Percentiles rank a stretch among this genome's conserved stretches.
Conservation (phyloP, 1,284 basidiomycete genomes). For the Austropuccinia psidii region DNA sequence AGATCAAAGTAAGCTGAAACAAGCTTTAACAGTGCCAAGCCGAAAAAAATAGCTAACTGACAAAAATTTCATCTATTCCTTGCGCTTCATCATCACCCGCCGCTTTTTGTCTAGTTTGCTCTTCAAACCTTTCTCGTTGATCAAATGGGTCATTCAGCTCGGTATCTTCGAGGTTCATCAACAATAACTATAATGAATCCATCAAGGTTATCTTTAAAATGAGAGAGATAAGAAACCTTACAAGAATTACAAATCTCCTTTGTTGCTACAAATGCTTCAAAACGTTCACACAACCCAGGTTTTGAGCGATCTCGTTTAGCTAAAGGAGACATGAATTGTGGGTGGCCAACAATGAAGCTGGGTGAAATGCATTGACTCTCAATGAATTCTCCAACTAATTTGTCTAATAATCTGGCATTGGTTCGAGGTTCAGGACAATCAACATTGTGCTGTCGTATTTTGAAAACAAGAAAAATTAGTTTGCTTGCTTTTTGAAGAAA, state of each 20-base stretch:
- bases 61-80: slow-evolving; percentile 87
- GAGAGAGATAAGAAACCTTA: slow-evolving; percentile 12
- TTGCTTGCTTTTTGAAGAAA: not conserved
- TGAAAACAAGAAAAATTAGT: not conserved
- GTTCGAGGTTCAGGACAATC: slow-evolving; percentile 94
- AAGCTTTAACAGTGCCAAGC: not conserved
- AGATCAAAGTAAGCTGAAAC: slow-evolving; percentile 38
- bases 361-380: slow-evolving; percentile 95
- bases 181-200: not conserved
- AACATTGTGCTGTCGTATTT: slow-evolving; percentile 65
- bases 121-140: slow-evolving; percentile 90
- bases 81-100: slow-evolving; percentile 97
- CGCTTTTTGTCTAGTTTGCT: slow-evolving; percentile 84
- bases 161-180: slow-evolving; percentile 55
- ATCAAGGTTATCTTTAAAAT: too few species aligned
- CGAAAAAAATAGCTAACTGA: slow-evolving; percentile 46
- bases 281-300: slow-evolving; percentile 92
- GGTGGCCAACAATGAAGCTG: slow-evolving; percentile 93
- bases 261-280: slow-evolving; percentile 96
- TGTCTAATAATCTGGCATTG: slow-evolving; percentile 90
- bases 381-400: slow-evolving; percentile 87
- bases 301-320: slow-evolving; percentile 92
- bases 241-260: slow-evolving; percentile 84
- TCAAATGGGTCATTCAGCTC: slow-evolving; percentile 98
- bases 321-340: slow-evolving; percentile 98